These are phyloP conservation scores for Halenospora varia DNA, from an alignment of 495 filamentous ascomycete genomes.

Conservation along the genomic window DNA sequence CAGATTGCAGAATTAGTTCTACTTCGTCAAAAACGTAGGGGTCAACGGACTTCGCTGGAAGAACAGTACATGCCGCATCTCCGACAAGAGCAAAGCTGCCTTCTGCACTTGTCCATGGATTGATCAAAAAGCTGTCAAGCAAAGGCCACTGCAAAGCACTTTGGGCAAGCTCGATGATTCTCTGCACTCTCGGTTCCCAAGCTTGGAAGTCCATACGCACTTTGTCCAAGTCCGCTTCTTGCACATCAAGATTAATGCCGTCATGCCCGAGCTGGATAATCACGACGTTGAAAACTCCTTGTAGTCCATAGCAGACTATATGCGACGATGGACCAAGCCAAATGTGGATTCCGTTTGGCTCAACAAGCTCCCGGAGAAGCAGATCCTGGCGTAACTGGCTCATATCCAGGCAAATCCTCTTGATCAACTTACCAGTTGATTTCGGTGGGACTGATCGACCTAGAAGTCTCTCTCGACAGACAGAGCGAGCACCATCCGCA, in stretches of 20 bases:
- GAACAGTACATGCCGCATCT: slow-evolving; percentile 38
- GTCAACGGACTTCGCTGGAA: not conserved
- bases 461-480: slow-evolving; percentile 43
- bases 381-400: slow-evolving; percentile 45
- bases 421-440: slow-evolving; percentile 63
- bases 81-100: slow-evolving; percentile 58
- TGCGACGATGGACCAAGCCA: slow-evolving; percentile 63
- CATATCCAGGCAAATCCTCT: slow-evolving; percentile 53
- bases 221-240: slow-evolving; percentile 55
- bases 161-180: slow-evolving; percentile 42
- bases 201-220: slow-evolving; percentile 55
- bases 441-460: slow-evolving; percentile 38
- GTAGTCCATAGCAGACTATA: slow-evolving; percentile 58
- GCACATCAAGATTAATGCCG: slow-evolving; percentile 59
- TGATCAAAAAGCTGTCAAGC: slow-evolving; percentile 50
- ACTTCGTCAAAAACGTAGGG: not conserved
- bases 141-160: slow-evolving; percentile 62
- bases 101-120: slow-evolving; percentile 48
- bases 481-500: slow-evolving; percentile 53
- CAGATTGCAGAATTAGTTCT: not conserved
- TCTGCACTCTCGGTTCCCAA: slow-evolving; percentile 52
- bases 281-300: slow-evolving; percentile 63
- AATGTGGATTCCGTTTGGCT: slow-evolving; percentile 54
- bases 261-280: slow-evolving; percentile 39
- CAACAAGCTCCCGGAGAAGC: slow-evolving; percentile 39